A percentile compares a stretch with the other conserved stretches of the same genome.
Conservation (phyloP, 2,329 filamentous ascomycete genomes). For the Fusarium guadeloupense region DNA sequence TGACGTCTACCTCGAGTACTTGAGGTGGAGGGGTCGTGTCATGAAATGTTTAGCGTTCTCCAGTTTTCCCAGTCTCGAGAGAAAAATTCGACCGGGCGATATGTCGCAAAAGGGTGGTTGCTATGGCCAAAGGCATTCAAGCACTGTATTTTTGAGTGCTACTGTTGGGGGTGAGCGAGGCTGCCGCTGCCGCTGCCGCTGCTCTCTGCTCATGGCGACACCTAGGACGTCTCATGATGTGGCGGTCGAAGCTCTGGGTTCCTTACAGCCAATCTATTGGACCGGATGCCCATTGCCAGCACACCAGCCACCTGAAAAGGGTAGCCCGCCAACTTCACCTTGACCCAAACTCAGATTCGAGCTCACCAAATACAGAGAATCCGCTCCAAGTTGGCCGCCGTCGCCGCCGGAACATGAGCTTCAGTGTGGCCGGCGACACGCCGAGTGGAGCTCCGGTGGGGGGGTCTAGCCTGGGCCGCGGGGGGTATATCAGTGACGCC, state of each 20-base stretch:
- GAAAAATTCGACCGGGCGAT: slow-evolving; percentile 36
- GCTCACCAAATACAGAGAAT: slow-evolving; percentile 26
- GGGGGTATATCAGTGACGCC: slow-evolving; percentile 34
- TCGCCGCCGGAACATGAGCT: slow-evolving; percentile 31
- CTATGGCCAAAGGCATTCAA: neutral
- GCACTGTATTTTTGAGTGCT: neutral
- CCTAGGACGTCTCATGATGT: slow-evolving; percentile 8
- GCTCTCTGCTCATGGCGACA: slow-evolving; percentile 10
- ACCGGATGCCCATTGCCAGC: neutral
- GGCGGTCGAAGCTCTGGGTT: neutral
- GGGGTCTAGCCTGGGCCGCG: slow-evolving; percentile 16
- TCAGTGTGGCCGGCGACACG: slow-evolving; percentile 38
- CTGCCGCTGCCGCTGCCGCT: too few relatives aligned
- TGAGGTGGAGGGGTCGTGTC: slow-evolving; percentile 48
- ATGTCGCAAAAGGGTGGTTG: slow-evolving; percentile 21
- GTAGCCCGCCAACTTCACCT: slow-evolving; percentile 23
- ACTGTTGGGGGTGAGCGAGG: neutral
- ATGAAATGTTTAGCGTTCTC: slow-evolving; percentile 43
- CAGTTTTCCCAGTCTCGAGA: slow-evolving; percentile 39
- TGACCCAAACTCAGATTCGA: slow-evolving; percentile 27
- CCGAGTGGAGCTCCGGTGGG: slow-evolving; percentile 41
- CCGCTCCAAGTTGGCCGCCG: slow-evolving; percentile 17
- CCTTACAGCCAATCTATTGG: neutral
- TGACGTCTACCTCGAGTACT: slow-evolving; percentile 25
- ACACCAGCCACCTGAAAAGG: slow-evolving; percentile 21